Conservation (phyloP, 2,329 filamentous ascomycete genomes). For the Exophiala oligosperma region DNA sequence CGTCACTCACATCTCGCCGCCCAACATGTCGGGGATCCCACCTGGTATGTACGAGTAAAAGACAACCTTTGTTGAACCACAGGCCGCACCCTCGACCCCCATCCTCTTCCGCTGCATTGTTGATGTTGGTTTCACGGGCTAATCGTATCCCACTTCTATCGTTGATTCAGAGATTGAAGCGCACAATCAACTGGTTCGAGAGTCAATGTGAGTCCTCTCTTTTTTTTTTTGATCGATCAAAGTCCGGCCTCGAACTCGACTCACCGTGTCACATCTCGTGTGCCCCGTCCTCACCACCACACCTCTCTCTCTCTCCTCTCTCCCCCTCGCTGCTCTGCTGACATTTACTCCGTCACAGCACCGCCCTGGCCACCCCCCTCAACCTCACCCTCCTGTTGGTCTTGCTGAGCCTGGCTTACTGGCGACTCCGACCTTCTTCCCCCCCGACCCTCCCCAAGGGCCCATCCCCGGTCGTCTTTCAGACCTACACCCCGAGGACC, state of each 20-base stretch:
- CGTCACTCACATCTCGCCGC: neutral
- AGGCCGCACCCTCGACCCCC: too few relatives aligned
- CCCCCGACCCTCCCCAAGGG: constrained; percentile 54
- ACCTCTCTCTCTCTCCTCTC: neutral
- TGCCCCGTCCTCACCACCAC: neutral
- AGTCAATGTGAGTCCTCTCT: constrained; percentile 10
- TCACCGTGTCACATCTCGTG: too few relatives aligned
- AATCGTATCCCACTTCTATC: too few relatives aligned
- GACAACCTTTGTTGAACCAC: too few relatives aligned
- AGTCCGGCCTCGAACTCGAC: too few relatives aligned
- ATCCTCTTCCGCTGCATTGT: too few relatives aligned
- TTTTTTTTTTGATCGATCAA: neutral
- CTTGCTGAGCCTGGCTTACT: constrained; percentile 58
- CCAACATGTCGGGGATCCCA: constrained; percentile 9
- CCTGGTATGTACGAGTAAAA: constrained; percentile 1
- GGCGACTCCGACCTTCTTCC: constrained; percentile 57
- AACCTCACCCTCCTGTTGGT: constrained; percentile 62
- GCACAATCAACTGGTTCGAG: constrained; percentile 12
- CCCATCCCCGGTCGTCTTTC: constrained; percentile 74
- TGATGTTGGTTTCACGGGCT: too few relatives aligned
- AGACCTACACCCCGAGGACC: constrained; percentile 78
- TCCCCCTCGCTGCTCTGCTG: neutral
- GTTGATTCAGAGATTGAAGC: constrained; percentile 12
- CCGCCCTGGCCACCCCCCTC: constrained; percentile 34
- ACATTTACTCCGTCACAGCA: constrained; percentile 1